Conservation (phyloP, 2,329 filamentous ascomycete genomes). For the Alternaria novae-zelandiae region DNA sequence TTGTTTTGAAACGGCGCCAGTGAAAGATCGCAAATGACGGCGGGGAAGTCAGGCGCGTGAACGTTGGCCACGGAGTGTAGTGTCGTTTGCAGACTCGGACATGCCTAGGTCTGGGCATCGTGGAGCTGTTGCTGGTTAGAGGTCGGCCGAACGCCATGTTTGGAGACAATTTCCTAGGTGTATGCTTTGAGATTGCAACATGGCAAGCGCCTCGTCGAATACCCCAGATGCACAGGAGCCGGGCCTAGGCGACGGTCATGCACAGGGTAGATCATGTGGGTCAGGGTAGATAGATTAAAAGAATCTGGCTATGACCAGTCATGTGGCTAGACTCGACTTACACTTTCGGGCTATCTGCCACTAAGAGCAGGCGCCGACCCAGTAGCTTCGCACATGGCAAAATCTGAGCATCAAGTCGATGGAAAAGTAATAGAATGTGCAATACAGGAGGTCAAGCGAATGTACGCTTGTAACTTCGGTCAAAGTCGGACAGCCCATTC, state of each 20-base stretch:
- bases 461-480: conserved; percentile 7
- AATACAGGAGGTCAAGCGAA: neutral
- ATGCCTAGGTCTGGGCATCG: conserved; percentile 1
- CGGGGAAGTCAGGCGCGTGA: conserved; percentile 5
- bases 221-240: conserved; percentile 19
- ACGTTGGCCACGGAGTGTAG: neutral
- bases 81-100: conserved; percentile 2
- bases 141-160: conserved; percentile 13
- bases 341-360: conserved; percentile 17
- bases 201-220: conserved; percentile 1
- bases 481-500: neutral
- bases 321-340: conserved; percentile 18
- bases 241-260: conserved; percentile 14
- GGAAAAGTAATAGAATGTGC: neutral
- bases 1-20: conserved; percentile 5
- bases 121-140: conserved; percentile 18
- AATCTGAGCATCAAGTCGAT: neutral
- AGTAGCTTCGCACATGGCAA: conserved; percentile 1
- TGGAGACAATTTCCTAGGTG: conserved; percentile 19
- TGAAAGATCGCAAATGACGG: neutral
- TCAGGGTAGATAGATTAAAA: conserved; percentile 27
- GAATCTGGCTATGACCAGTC: conserved; percentile 27
- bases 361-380: conserved; percentile 5
- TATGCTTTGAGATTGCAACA: conserved; percentile 31
- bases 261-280: conserved; percentile 31